phyloP scores from a whole-genome alignment of 176 grass and related monocot species.

The Oryza punctata region DNA sequence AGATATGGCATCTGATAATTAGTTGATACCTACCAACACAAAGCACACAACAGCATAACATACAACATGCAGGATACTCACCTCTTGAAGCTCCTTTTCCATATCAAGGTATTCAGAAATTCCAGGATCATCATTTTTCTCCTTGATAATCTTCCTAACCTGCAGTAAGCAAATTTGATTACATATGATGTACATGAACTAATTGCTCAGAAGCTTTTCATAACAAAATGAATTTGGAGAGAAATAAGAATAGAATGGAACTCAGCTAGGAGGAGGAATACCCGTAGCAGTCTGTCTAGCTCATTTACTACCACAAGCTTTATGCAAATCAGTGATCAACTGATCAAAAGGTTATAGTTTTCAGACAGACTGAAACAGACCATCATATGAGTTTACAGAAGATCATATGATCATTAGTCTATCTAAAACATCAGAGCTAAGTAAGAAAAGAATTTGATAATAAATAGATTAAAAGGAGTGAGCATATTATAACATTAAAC shows the following conservation, averaged over 20 bases:
- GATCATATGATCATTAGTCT: background rate
- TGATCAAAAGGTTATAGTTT: conserved; percentile 2
- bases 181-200: conserved; percentile 1
- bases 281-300: background rate
- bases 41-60: conserved; percentile 1
- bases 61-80: conserved; percentile 42
- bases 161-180: conserved; percentile 38
- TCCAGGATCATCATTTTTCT: conserved; percentile 67
- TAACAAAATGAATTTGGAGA: conserved; percentile 5
- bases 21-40: conserved; percentile 1
- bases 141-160: conserved; percentile 73
- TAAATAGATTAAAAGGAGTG: background rate
- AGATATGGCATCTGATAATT: conserved; percentile 7
- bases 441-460: background rate
- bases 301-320: background rate
- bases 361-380: background rate
- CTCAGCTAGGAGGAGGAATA: background rate
- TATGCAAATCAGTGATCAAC: background rate
- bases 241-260: background rate
- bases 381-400: background rate
- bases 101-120: conserved; percentile 89
- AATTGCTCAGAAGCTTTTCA: conserved; percentile 1
- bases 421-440: background rate
- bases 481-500: background rate
- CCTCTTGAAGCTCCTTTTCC: conserved; percentile 94